Evolutionary conservation across 768 basidiomycete species (phyloP), one percentile per base, ranked within the genome.

Genomic region (Melanogaster broomeanus): DNA sequence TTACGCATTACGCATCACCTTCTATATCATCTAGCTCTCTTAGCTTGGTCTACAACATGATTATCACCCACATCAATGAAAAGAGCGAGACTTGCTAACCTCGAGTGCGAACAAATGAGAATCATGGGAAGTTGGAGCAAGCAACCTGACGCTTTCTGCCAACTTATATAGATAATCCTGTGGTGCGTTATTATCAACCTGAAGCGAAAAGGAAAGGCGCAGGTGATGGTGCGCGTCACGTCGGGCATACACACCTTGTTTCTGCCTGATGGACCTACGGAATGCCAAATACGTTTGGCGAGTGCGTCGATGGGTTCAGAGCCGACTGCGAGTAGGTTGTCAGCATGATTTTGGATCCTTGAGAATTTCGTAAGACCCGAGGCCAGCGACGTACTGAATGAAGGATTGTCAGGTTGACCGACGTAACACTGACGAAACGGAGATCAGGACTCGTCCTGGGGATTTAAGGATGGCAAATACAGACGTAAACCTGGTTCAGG

Each of bases 141-240:
- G 80, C 12, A 80, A 68, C n/a, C 84, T 77, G 0, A 98, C 80
- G 0, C 90, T 81, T 16, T 81, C 76, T 0, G 84, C 85, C 1
- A 98, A 83, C 11, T 81, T 75, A 63, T 87, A 96, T 3, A 97
- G 74, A 62, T 98, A 98, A 31, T 97, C 93, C 92, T 95, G 54
- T 22, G 2, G 3, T 22, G 25, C 38, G 13, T 22, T 24, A 19
- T 16, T 15, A 15, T 41, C 7, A 45, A 27, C n/a, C 24, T 28
- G 6, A 22, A 16, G 42, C 18, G 25, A 4, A 19, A 18, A n/a
- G n/a, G 31, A 3, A 31, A 27, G 25, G 25, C 25, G 4, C 25
- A 8, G 8, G 25, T 27, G 1, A 28, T 19, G 5, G 18, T 9
- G n/a, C 12, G 12, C n/a, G 15, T 15, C 22, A 16, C 16, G 18